Conservation (phyloP, 768 basidiomycete genomes). For the Ramaria sp. region DNA sequence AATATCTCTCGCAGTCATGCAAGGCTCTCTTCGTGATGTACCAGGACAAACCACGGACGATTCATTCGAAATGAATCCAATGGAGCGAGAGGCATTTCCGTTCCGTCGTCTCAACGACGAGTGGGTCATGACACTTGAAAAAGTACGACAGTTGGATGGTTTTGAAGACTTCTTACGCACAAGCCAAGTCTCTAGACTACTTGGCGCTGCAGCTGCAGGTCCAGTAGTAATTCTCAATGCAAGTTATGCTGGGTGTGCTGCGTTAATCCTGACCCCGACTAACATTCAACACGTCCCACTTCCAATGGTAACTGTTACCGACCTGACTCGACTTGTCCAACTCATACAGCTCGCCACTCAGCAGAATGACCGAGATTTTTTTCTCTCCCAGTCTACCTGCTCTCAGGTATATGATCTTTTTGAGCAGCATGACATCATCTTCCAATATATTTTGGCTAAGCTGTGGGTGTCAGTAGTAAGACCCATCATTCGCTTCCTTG, state of each 20-base stretch:
- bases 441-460: neutral
- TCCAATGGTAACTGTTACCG: too few species aligned
- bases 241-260: constrained; percentile 12
- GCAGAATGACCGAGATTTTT: too few species aligned
- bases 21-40: too few species aligned
- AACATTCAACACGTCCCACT: too few species aligned
- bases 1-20: too few species aligned
- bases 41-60: neutral
- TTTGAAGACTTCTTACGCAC: constrained; percentile 17
- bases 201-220: constrained; percentile 16
- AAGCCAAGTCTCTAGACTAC: constrained; percentile 12
- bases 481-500: neutral
- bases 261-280: constrained; percentile 10
- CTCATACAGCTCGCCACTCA: too few species aligned
- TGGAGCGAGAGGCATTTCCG: constrained; percentile 14
- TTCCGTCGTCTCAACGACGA: constrained; percentile 17
- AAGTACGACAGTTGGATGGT: constrained; percentile 18
- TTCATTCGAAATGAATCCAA: neutral
- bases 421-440: neutral
- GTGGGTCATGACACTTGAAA: constrained; percentile 17
- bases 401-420: too few species aligned
- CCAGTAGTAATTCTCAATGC: constrained; percentile 25
- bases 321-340: neutral
- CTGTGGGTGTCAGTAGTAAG: neutral
- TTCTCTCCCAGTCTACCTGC: too few species aligned